phyloP scores from a whole-genome alignment of 2,329 filamentous ascomycete genomes.

The Xenosphaeropsis pyriputrescens region DNA sequence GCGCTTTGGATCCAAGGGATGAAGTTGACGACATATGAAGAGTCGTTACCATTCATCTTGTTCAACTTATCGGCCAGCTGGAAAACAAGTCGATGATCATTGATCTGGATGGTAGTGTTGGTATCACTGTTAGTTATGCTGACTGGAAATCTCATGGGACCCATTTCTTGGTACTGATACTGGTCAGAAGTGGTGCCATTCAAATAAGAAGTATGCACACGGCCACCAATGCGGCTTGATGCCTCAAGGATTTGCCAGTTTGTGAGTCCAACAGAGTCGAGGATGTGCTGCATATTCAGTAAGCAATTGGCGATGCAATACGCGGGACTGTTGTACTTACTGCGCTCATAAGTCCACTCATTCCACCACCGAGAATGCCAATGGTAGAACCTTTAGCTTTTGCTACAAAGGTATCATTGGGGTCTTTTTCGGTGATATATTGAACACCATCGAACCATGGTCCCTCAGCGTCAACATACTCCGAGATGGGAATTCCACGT shows the following conservation, averaged over 20 bases:
- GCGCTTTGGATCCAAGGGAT: slow-evolving; percentile 26
- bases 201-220: slow-evolving; percentile 49
- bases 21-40: slow-evolving; percentile 35
- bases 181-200: slow-evolving; percentile 34
- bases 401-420: slow-evolving; percentile 33
- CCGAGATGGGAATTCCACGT: slow-evolving; percentile 1
- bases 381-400: slow-evolving; percentile 41
- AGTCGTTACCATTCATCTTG: slow-evolving; percentile 31
- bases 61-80: slow-evolving; percentile 47
- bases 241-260: slow-evolving; percentile 50
- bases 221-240: slow-evolving; percentile 42
- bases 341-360: slow-evolving; percentile 44
- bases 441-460: slow-evolving; percentile 54
- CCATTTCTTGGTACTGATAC: slow-evolving; percentile 53
- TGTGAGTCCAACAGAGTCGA: slow-evolving; percentile 28
- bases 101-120: slow-evolving; percentile 28
- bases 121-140: slow-evolving; percentile 16
- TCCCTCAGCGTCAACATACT: slow-evolving; percentile 20
- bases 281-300: slow-evolving; percentile 16
- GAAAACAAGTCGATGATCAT: slow-evolving; percentile 50
- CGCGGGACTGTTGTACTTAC: slow-evolving; percentile 2
- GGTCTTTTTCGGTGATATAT: slow-evolving; percentile 37
- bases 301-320: neutral
- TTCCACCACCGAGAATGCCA: slow-evolving; percentile 50
- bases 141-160: slow-evolving; percentile 49